Base-by-base conservation (phyloP, 2,329 filamentous ascomycete species). In the Harringtonia lauricola region DNA sequence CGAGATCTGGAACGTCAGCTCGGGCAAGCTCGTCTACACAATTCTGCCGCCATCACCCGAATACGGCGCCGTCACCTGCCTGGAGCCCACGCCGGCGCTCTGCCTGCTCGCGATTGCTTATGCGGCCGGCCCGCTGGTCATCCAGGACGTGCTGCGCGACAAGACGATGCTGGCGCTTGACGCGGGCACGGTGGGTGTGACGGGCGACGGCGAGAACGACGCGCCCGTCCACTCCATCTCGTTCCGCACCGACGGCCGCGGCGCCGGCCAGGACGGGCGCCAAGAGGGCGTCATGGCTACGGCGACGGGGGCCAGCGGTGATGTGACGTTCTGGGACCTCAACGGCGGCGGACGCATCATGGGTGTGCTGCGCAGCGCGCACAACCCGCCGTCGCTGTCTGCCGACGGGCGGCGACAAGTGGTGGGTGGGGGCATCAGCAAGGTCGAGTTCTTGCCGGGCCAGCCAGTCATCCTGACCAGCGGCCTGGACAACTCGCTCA, bases 1-100 rank as follows among this genome's bases (percentile, higher is more conserved):
- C 9, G 92, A 98, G 58, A 94, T 98, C 41, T 98, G 92, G 90
- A 98, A 98, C 58, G 70, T 98, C 48, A 94, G 84, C 58, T 95
- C 86, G 4, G 89, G 77, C 39, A 95, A 94, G 61, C 71, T 95
- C 43, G 78, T 98, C 24, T 94, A 95, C 62, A 94, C 88, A 2
- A 81, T 98, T 41, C 67, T 92, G 14, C 85, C 92, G 1, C 81
- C 85, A 0, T 74, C 76, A 9, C 70, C 81, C 3, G 72, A 80
- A 42, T 82, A 77, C 52, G 90, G 89, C 38, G 72, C 83, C 14
- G 85, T 96, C n/a, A 94, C 86, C 7, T 87, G 87, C 35, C 68
- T 98, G 41, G 79, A 94, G 52, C 82, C 90, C 0, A 83, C 86
- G 1, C 85, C 90, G 1, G 88, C 84, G 1, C 65, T 98, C 5